These are phyloP conservation scores for Xylaria digitata DNA, from an alignment of 2,329 filamentous ascomycete genomes.

Conservation along the genomic window DNA sequence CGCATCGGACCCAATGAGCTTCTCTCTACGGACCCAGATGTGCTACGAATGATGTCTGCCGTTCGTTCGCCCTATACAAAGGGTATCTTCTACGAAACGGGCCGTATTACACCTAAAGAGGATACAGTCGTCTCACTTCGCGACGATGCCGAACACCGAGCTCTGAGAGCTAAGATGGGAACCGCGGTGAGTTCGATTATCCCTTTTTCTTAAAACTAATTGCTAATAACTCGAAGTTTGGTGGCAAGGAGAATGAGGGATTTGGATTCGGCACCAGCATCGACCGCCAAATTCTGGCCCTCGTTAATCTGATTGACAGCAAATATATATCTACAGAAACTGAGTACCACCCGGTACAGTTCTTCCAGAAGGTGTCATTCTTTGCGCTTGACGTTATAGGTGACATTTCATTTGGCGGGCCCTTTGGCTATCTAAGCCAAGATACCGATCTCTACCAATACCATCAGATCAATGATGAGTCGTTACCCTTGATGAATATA, in stretches of 20 bases:
- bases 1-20: slow-evolving; percentile 47
- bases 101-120: slow-evolving; percentile 52
- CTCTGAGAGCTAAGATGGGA: slow-evolving; percentile 58
- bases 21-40: slow-evolving; percentile 41
- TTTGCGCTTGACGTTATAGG: slow-evolving; percentile 66
- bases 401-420: slow-evolving; percentile 62
- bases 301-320: slow-evolving; percentile 59
- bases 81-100: slow-evolving; percentile 53
- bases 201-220: neutral
- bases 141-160: slow-evolving; percentile 52
- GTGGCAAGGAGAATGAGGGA: slow-evolving; percentile 61
- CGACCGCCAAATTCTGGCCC: slow-evolving; percentile 53
- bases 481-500: slow-evolving; percentile 53
- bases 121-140: slow-evolving; percentile 53
- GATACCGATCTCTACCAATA: slow-evolving; percentile 62
- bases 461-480: slow-evolving; percentile 57
- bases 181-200: slow-evolving; percentile 52
- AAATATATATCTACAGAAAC: slow-evolving; percentile 58
- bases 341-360: slow-evolving; percentile 56
- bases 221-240: slow-evolving; percentile 55
- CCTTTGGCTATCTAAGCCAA: slow-evolving; percentile 63
- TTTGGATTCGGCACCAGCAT: slow-evolving; percentile 56
- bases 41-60: slow-evolving; percentile 49
- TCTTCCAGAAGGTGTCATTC: slow-evolving; percentile 62
- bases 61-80: slow-evolving; percentile 54